Evolutionary conservation across 176 grass and related monocot species (phyloP).

Genomic region (Carex cristatella): DNA sequence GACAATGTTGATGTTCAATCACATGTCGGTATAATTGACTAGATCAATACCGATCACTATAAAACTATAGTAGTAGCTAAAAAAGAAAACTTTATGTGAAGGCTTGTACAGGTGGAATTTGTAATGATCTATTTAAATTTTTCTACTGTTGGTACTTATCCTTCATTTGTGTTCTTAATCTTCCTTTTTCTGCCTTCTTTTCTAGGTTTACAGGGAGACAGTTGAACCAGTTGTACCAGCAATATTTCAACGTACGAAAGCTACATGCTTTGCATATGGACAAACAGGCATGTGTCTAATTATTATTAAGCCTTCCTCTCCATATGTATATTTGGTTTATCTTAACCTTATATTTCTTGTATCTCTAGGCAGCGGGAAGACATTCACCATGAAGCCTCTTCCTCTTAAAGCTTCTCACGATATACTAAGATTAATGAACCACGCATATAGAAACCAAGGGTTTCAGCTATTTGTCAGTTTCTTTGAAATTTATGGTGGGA

Average conservation of each 20-base stretch:
- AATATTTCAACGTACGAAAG: constrained; percentile 93
- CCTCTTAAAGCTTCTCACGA: constrained; percentile 96
- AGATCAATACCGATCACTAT: neutral
- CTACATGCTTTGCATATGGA: constrained; percentile 99
- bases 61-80: neutral
- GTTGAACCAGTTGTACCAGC: constrained; percentile 94
- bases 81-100: neutral
- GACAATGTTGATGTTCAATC: neutral
- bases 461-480: constrained; percentile 93
- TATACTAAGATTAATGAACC: constrained; percentile 92
- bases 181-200: constrained; percentile 19
- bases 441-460: constrained; percentile 85
- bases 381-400: constrained; percentile 93
- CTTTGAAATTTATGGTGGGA: constrained; percentile 99
- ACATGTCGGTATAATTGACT: constrained; percentile 1
- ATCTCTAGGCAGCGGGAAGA: constrained; percentile 89
- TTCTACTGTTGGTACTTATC: neutral
- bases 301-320: constrained; percentile 1
- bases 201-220: constrained; percentile 90
- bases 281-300: constrained; percentile 69
- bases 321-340: neutral
- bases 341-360: constrained; percentile 27
- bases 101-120: neutral
- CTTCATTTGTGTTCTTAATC: neutral
- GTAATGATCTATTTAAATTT: constrained; percentile 13